Conservation (phyloP, 164 flowering plant species). For the Stephania yunnanensis region DNA sequence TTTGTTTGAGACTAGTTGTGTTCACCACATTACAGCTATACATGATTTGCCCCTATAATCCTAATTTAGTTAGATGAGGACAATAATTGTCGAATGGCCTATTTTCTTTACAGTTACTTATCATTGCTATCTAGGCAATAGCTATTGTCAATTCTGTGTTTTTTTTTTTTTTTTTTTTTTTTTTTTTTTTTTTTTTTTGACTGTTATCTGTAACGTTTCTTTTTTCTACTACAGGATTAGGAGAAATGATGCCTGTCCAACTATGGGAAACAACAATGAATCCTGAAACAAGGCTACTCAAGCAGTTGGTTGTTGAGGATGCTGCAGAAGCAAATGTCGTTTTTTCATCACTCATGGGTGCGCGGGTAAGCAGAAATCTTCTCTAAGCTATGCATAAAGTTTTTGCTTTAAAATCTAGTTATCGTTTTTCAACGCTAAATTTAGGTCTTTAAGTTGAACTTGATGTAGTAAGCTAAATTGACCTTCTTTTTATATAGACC, state of each 20-base stretch:
- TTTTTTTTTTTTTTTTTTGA: not conserved
- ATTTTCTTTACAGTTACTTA: no score
- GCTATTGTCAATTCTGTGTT: not conserved
- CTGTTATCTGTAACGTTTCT: not conserved
- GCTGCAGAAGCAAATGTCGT: slow-evolving; percentile 83
- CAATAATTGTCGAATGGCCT: no score
- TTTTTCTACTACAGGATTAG: slow-evolving; percentile 52
- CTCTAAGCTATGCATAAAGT: no score
- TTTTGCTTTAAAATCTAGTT: not conserved
- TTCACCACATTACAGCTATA: not conserved
- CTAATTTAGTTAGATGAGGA: not conserved
- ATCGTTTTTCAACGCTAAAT: no score
- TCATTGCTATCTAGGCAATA: not conserved
- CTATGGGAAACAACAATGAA: slow-evolving; percentile 96
- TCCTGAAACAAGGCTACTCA: slow-evolving; percentile 72
- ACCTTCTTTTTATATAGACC: no score
- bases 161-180: no score
- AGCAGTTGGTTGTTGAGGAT: slow-evolving; percentile 78
- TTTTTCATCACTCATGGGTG: slow-evolving; percentile 93
- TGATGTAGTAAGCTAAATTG: no score
- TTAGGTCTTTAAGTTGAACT: not conserved
- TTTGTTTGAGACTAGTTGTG: no score
- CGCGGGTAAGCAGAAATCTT: slow-evolving; percentile 41
- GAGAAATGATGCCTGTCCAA: slow-evolving; percentile 98
- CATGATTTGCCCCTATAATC: not conserved